A percentile compares a stretch with the other conserved stretches of the same genome.
Evolutionary conservation across 2,329 filamentous ascomycete genomes (phyloP).

Genomic region (Fusarium sp.): DNA sequence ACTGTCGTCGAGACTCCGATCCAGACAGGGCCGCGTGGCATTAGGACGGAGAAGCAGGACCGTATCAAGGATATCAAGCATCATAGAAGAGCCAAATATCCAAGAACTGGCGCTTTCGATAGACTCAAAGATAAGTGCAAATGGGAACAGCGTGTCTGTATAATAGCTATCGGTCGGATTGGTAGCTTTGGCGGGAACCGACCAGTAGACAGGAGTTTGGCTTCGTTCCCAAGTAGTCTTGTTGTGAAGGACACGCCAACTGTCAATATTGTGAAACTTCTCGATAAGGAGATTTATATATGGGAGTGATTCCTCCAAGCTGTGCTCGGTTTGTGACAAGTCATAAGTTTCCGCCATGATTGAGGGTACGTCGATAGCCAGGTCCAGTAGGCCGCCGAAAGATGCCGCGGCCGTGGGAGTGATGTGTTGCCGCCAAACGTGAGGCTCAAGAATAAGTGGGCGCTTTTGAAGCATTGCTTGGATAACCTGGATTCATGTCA

Average conservation of each 20-base stretch:
- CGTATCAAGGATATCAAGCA: slow-evolving; percentile 11
- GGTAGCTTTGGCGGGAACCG: neutral
- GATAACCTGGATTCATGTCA: neutral
- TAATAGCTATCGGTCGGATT: slow-evolving; percentile 1
- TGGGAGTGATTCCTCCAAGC: rapidly evolving
- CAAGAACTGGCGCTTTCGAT: neutral
- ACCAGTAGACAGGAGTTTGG: neutral
- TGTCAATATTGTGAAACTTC: neutral
- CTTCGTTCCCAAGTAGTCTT: rapidly evolving
- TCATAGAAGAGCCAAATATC: slow-evolving; percentile 5
- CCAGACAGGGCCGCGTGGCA: rapidly evolving
- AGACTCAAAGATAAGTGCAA: neutral
- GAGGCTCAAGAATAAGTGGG: neutral
- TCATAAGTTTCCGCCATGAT: neutral
- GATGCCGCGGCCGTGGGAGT: neutral
- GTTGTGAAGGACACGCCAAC: neutral
- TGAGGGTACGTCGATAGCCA: neutral
- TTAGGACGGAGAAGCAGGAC: neutral
- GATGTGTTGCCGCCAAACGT: slow-evolving; percentile 4
- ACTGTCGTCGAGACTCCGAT: rapidly evolving
- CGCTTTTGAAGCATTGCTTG: slow-evolving; percentile 8
- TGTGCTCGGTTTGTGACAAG: rapidly evolving
- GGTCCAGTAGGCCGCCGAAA: slow-evolving; percentile 6
- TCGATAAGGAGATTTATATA: neutral
- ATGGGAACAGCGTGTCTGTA: slow-evolving; percentile 6